Evolutionary conservation across 139 green algal species (phyloP).

Genomic region (Chara braunii): DNA sequence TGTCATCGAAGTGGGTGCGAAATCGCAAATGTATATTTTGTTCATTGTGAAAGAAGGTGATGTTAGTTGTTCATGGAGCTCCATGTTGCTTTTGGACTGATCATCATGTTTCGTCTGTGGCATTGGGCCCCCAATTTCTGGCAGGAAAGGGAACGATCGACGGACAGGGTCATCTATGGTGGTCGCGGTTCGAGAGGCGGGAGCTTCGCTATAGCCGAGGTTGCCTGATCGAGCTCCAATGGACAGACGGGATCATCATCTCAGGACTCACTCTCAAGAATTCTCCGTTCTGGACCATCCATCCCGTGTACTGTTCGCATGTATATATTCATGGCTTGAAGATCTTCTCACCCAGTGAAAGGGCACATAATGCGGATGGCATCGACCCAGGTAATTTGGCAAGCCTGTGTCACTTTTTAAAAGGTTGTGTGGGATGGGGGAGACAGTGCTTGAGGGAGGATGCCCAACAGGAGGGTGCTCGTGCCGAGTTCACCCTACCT

Average conservation of each 20-base stretch:
- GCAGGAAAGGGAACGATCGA: slow-evolving; percentile 27
- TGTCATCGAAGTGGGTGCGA: neutral
- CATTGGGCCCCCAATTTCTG: neutral
- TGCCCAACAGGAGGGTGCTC: no score
- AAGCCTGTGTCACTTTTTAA: no score
- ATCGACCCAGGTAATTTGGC: slow-evolving; percentile 23
- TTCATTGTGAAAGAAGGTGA: neutral
- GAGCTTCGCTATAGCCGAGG: slow-evolving; percentile 34
- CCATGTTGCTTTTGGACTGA: neutral
- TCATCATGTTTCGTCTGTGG: neutral
- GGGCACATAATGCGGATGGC: slow-evolving; percentile 31
- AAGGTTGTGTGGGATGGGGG: no score
- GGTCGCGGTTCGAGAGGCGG: neutral
- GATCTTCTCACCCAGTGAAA: slow-evolving; percentile 3
- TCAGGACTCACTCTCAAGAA: slow-evolving; percentile 30
- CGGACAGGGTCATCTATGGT: slow-evolving; percentile 24
- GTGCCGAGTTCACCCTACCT: no score
- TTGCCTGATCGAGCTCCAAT: slow-evolving; percentile 29
- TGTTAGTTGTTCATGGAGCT: neutral
- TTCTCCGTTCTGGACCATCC: slow-evolving; percentile 36
- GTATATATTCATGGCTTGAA: slow-evolving; percentile 11
- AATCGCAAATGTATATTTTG: neutral
- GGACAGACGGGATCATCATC: slow-evolving; percentile 2
- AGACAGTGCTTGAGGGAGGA: no score
- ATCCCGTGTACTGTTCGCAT: slow-evolving; percentile 21